Percentiles rank a stretch among this genome's conserved stretches.
phyloP scores from a whole-genome alignment of 192 early-diverging fungal genomes.

The Backusella liffmaniae region DNA sequence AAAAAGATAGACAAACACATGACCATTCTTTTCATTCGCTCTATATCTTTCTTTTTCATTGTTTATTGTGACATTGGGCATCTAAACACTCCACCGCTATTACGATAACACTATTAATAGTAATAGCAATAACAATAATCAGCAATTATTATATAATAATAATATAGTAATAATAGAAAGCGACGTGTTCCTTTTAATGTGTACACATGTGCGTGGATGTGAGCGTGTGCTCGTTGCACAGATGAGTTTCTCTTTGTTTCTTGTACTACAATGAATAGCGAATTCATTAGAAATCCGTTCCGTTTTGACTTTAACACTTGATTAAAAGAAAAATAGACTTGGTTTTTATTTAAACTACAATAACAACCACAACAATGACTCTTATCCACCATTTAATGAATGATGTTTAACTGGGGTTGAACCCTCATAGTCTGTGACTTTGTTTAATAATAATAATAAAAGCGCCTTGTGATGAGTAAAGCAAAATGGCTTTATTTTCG shows the following conservation, averaged over 20 bases:
- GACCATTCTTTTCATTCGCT: neutral
- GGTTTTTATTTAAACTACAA: neutral
- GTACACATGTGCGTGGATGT: neutral
- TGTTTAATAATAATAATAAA: neutral
- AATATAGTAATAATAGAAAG: neutral
- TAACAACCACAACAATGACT: neutral
- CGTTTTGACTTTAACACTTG: conserved; percentile 4
- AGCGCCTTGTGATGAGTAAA: neutral
- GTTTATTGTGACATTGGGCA: neutral
- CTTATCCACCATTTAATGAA: neutral
- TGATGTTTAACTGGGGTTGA: neutral
- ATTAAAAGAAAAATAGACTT: neutral
- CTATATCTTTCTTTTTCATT: neutral
- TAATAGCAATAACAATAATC: neutral
- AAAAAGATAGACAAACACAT: conserved; percentile 3
- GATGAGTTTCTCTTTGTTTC: neutral
- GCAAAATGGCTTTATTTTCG: neutral
- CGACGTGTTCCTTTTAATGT: neutral
- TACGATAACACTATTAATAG: neutral
- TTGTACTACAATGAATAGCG: neutral
- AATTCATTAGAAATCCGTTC: neutral
- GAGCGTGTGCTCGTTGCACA: neutral
- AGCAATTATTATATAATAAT: neutral
- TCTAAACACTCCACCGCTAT: neutral
- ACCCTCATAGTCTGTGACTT: neutral